Conservation (phyloP, 179 eudicot genomes). For the Carnegiea gigantea region DNA sequence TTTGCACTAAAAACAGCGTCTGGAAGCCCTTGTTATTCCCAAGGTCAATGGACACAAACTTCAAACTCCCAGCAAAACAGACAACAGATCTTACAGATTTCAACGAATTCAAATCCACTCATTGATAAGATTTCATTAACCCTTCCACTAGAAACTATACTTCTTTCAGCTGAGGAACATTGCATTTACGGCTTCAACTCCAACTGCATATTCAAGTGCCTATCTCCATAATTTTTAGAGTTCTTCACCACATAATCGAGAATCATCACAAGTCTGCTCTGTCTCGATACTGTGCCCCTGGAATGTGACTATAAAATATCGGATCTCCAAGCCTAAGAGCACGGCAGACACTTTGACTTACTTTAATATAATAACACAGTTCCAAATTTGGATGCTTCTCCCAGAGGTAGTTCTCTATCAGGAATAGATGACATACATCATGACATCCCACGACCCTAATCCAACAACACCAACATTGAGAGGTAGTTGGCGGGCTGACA, state of each 20-base stretch:
- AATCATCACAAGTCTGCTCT: not conserved
- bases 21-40: not conserved
- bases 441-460: not conserved
- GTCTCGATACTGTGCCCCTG: not conserved
- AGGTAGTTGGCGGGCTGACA: not conserved
- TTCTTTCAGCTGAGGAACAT: not conserved
- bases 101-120: not conserved
- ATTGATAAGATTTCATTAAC: not conserved
- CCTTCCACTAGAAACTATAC: conserved; percentile 1
- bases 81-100: not conserved
- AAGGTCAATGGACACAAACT: not conserved
- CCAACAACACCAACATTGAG: not conserved
- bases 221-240: not conserved
- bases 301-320: conserved; percentile 2
- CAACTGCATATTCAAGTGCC: not conserved
- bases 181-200: not conserved
- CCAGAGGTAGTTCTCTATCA: not conserved
- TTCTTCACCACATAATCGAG: not conserved
- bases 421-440: too few relatives aligned
- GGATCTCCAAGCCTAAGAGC: not conserved
- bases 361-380: not conserved
- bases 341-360: not conserved
- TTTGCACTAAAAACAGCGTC: not conserved
- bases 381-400: not conserved
- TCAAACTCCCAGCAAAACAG: not conserved